A percentile compares a stretch with the other conserved stretches of the same genome.
Evolutionary conservation across 2,329 filamentous ascomycete species (phyloP).

Genomic region (Penicillium decumbens): DNA sequence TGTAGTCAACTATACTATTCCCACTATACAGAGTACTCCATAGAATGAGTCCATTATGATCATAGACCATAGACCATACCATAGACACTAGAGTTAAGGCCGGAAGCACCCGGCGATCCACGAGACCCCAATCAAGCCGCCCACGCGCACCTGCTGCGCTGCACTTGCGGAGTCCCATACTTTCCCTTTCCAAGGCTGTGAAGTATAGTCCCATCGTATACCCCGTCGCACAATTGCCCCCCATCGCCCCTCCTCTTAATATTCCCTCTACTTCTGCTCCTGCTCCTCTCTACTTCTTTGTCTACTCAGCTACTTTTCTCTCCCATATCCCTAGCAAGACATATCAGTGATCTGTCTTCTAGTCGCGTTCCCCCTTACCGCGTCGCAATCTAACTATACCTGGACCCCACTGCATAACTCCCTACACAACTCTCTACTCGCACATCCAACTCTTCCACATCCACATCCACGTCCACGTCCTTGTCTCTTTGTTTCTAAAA

Average conservation of each 20-base stretch:
- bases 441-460: conserved; percentile 2
- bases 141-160: conserved; percentile 19
- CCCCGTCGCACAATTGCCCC: neutral
- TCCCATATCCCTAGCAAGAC: neutral
- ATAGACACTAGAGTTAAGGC: neutral
- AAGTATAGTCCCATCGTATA: conserved; percentile 4
- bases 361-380: conserved; percentile 19
- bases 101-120: conserved; percentile 20
- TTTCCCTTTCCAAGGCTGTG: conserved; percentile 11
- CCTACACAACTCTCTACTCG: conserved; percentile 5
- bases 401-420: conserved; percentile 13
- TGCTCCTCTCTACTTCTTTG: neutral
- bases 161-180: conserved; percentile 19
- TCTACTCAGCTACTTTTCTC: neutral
- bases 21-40: neutral
- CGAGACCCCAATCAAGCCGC: conserved; percentile 23
- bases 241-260: neutral
- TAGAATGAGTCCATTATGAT: neutral
- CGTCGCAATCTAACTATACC: conserved; percentile 19
- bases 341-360: conserved; percentile 5
- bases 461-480: neutral
- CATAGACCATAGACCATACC: neutral
- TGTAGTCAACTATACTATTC: neutral
- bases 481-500: conserved; percentile 18
- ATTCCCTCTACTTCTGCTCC: neutral